Evolutionary conservation across 2,329 filamentous ascomycete species (phyloP).

Genomic region (Fusarium concolor): DNA sequence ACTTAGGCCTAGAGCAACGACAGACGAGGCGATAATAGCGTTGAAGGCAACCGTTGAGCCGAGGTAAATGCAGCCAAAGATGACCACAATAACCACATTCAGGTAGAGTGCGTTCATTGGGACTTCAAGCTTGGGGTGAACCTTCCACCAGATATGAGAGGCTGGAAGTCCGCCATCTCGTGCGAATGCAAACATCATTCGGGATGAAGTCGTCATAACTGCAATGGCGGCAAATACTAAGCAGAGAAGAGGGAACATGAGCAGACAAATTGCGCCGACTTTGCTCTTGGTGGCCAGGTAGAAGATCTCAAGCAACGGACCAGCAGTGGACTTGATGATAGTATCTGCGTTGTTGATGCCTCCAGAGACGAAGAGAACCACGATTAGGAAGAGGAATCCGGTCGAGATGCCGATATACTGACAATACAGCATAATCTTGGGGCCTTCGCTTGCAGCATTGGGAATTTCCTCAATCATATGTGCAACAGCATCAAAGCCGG

Average conservation of each 20-base stretch:
- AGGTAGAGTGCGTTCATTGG: constrained; percentile 75
- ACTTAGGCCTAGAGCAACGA: constrained; percentile 77
- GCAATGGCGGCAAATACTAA: constrained; percentile 71
- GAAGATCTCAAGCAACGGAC: constrained; percentile 72
- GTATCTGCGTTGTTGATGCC: constrained; percentile 59
- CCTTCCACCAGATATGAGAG: constrained; percentile 68
- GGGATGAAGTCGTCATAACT: constrained; percentile 73
- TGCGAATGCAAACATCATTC: constrained; percentile 76
- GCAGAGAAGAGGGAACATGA: constrained; percentile 75
- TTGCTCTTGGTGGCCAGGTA: constrained; percentile 70
- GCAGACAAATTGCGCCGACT: constrained; percentile 70
- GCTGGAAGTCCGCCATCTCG: constrained; percentile 73
- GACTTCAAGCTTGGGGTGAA: constrained; percentile 70
- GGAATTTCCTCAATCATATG: constrained; percentile 54
- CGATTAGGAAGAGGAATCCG: constrained; percentile 71
- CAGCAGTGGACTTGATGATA: constrained; percentile 65
- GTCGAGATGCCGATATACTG: constrained; percentile 72
- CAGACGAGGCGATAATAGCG: constrained; percentile 76
- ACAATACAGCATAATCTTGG: constrained; percentile 62
- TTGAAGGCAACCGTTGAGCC: constrained; percentile 75
- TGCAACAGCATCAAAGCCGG: constrained; percentile 51
- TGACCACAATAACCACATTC: constrained; percentile 69
- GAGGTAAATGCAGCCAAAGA: constrained; percentile 78
- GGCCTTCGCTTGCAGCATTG: constrained; percentile 46
- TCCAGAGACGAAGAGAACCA: constrained; percentile 72